Evolutionary conservation across 805 yeast species (phyloP).

Genomic region (Brettanomyces custersianus): DNA sequence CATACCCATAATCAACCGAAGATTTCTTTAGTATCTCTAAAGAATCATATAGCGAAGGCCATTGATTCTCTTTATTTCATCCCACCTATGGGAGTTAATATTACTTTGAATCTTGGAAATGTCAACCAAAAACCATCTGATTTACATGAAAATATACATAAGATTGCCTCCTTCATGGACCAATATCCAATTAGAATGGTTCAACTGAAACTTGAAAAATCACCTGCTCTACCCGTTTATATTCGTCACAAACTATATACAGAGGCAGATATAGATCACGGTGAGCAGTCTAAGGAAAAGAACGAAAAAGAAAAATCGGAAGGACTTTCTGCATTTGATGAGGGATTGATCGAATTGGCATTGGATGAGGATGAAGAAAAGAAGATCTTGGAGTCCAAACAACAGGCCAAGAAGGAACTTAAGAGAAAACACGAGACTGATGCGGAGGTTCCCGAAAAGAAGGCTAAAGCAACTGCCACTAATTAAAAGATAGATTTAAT

Average conservation of each 20-base stretch:
- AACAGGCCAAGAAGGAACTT: constrained; percentile 30
- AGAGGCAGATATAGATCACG: constrained; percentile 28
- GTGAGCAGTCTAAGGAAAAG: constrained; percentile 18
- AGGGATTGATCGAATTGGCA: constrained; percentile 73
- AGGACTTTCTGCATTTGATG: constrained; percentile 54
- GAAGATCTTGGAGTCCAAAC: constrained; percentile 40
- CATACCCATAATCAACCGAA: constrained; percentile 14
- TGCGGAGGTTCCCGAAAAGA: neutral
- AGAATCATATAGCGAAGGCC: constrained; percentile 50
- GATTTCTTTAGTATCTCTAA: constrained; percentile 39
- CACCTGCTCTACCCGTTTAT: constrained; percentile 83
- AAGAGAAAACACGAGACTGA: constrained; percentile 16
- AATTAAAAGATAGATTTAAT: too few relatives aligned
- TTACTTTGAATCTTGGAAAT: constrained; percentile 60
- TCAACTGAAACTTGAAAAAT: constrained; percentile 54
- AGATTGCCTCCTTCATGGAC: constrained; percentile 41
- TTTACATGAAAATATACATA: constrained; percentile 51
- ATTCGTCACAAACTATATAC: constrained; percentile 47
- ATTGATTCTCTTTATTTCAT: constrained; percentile 49
- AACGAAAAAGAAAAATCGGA: constrained; percentile 23
- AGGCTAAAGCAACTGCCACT: neutral
- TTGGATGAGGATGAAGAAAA: constrained; percentile 64
- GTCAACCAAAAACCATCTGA: constrained; percentile 35
- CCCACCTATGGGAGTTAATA: constrained; percentile 66
- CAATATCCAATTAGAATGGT: constrained; percentile 42